phyloP scores from a whole-genome alignment of 2,329 filamentous ascomycete genomes.

The Colletotrichum camelliae region DNA sequence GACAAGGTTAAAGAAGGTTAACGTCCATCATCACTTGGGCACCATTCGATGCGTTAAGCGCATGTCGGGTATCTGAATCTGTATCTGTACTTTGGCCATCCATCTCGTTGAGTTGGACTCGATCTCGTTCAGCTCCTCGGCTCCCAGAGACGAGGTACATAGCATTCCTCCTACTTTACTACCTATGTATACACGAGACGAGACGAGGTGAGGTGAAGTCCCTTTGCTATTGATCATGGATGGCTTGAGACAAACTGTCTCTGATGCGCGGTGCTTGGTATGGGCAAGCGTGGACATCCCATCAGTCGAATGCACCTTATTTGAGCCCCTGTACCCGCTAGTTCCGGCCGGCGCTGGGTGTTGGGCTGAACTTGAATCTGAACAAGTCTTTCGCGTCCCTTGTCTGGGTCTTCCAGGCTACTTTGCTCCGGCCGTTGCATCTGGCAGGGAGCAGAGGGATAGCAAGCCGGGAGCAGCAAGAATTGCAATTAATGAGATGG shows the following conservation, averaged over 20 bases:
- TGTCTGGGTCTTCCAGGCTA: not conserved
- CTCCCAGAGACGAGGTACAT: not conserved
- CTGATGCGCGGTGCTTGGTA: slow-evolving; percentile 8
- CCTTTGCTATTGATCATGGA: not conserved
- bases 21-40: not conserved
- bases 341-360: not conserved
- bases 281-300: slow-evolving; percentile 14
- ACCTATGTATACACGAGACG: not conserved
- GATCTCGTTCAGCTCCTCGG: not conserved
- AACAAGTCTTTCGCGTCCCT: not conserved
- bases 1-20: not conserved
- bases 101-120: not conserved
- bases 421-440: not conserved
- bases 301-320: slow-evolving; percentile 11
- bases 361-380: not conserved
- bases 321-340: slow-evolving; percentile 9
- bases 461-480: not conserved
- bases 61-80: not conserved
- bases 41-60: not conserved
- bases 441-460: not conserved
- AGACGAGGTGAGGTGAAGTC: not conserved
- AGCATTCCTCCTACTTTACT: not conserved
- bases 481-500: not conserved
- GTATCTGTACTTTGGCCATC: not conserved
- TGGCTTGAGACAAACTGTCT: slow-evolving; percentile 12